Evolutionary conservation across 2,329 filamentous ascomycete species (phyloP).

Genomic region (Xylaria hypoxylon): DNA sequence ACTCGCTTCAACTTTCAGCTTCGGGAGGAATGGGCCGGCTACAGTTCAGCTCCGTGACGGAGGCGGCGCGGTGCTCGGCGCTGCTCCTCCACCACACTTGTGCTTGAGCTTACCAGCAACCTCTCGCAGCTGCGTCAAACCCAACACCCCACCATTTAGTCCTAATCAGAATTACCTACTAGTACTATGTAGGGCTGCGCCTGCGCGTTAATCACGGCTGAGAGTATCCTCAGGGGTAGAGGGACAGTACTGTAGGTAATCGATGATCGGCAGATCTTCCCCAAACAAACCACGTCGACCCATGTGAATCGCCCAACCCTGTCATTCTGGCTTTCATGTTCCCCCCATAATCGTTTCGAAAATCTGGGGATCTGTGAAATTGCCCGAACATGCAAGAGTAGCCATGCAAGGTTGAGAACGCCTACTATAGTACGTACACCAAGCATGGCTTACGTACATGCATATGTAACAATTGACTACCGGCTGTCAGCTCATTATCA

Average conservation of each 20-base stretch:
- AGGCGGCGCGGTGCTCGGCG: conserved; percentile 23
- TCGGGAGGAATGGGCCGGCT: conserved; percentile 18
- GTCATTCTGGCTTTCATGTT: conserved; percentile 11
- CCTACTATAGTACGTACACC: background rate
- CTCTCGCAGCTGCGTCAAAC: background rate
- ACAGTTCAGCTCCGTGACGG: conserved; percentile 23
- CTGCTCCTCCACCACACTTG: background rate
- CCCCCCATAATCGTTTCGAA: conserved; percentile 34
- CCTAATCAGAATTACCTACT: background rate
- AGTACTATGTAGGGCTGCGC: background rate
- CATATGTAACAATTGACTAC: conserved; percentile 3
- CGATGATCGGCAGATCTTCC: conserved; percentile 35
- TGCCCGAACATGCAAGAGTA: conserved; percentile 18
- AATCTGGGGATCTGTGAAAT: conserved; percentile 34
- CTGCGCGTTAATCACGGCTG: background rate
- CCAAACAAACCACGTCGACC: background rate
- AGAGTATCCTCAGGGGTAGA: conserved; percentile 20
- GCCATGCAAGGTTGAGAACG: background rate
- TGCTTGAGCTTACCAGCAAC: background rate
- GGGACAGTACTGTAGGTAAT: background rate
- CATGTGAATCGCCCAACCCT: conserved; percentile 8
- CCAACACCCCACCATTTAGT: background rate
- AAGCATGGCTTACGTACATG: conserved; percentile 4
- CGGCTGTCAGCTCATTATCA: background rate
- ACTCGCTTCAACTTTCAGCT: conserved; percentile 14